Base-by-base conservation (phyloP, 1,139 yeast species). In the Hemisphaericaspora xylanilytica region DNA sequence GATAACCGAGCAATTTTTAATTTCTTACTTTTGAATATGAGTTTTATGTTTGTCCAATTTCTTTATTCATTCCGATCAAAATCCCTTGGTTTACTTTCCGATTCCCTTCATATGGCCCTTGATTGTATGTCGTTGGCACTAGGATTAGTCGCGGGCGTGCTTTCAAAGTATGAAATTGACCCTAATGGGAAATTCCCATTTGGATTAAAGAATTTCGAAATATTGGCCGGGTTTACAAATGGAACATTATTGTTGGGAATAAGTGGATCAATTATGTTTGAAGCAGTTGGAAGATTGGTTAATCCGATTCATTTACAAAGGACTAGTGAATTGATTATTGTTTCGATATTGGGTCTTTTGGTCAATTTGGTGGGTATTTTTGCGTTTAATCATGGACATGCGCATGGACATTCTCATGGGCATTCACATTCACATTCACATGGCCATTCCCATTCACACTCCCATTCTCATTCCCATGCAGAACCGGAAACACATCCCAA, bases 31-130 rank as follows among this genome's bases (percentile, higher is more conserved):
- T 71, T 94, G 43, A 94, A 94, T 62, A 80, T 95, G 16, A 77
- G 92, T 2, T 94, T 92, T 62, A 94, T 94, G 99, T 78, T 94
- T 53, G 82, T 94, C 32, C 98, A 94, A 62, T 72, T 92, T 48
- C 65, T 90, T 12, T 94, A 94, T 57, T 90, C 97, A 1, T 85
- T 94, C 61, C 73, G 95, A 46, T 89, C 97, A 0, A 90, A 87
- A 55, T 90, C 97, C 0, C 67, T 94, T 29, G 97, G 98, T 7
- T 69, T 94, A 20, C 65, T 94, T 35, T 88, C 96, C 6, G 99
- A 94, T 55, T 88, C 96, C 3, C 71, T 92, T 37, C 99, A 92
- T 61, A 92, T 92, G 99, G 87, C 95, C 3, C 70, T 92, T 41
- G 98, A 92, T 60, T 92, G 98, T 58, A 73, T 89, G 1, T 95